Evolutionary conservation across 2,329 filamentous ascomycete genomes (phyloP), one percentile per base, ranked within the genome.

Genomic region (Pseudocercospora fuligena): DNA sequence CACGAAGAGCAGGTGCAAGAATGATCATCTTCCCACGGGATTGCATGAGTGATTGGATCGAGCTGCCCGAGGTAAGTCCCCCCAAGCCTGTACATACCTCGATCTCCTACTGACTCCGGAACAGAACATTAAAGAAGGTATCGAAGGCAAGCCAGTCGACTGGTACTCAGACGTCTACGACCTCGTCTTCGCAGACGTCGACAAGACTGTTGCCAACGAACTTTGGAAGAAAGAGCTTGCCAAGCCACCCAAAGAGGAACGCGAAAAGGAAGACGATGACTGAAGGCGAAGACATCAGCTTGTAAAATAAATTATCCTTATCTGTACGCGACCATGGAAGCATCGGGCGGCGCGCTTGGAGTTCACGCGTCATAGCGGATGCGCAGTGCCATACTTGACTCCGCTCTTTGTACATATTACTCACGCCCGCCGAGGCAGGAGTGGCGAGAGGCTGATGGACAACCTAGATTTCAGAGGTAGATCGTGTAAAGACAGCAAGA

Each of bases 131-230:
- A 99, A 98, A 82, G 88, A 97, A 76, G 94, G 93, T 72, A 92
- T 99, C 69, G 90, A 97, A 80, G 95, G 96, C 75, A 92, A 90
- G 73, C 91, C 95, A 0, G 94, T 94, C 19, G 89, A 87, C 76
- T 99, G 95, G 95, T 99, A 98, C 83, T 87, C 87, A 6, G 93
- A 99, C 72, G 92, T 99, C 60, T 98, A 97, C 78, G 87, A 94
- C 69, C 85, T 97, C 68, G 89, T 98, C 73, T 99, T 99, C 84
- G 89, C 92, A 43, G 84, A 91, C 70, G 80, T 98, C 19, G 92
- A 97, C 80, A 85, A 83, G 68, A 86, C 90, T 49, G 81, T 87
- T 67, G 93, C 91, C 68, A 95, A 92, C 79, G 87, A 85, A 43
- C 70, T 88, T 70, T 95, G 92, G 88, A 90, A 90, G 72, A 83